Conservation (phyloP, 2,329 filamentous ascomycete species). For the Pseudogymnoascus sp. region DNA sequence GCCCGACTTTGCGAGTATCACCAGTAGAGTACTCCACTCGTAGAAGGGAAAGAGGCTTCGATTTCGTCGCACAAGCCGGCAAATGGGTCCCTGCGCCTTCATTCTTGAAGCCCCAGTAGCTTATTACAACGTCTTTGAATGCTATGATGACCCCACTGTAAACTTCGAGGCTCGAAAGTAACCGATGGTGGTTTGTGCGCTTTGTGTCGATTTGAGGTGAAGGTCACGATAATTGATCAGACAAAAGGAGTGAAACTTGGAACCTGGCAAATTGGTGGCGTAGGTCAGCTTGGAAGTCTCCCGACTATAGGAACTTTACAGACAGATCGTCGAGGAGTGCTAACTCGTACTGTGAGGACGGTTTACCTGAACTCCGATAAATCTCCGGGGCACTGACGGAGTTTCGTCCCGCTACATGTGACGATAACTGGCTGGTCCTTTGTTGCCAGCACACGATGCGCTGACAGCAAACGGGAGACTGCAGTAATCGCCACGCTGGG, state of each 20-base stretch:
- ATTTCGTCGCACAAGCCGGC: constrained; percentile 5
- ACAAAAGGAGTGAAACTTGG: background rate
- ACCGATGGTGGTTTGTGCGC: background rate
- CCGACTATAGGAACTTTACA: background rate
- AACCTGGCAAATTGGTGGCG: background rate
- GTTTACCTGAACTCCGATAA: background rate
- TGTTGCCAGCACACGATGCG: background rate
- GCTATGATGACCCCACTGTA: background rate
- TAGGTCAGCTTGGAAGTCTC: background rate
- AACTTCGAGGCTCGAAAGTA: background rate
- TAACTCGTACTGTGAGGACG: background rate
- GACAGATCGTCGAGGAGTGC: background rate
- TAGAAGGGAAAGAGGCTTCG: constrained; percentile 1
- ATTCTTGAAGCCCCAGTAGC: constrained; percentile 5
- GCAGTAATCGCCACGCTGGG: background rate
- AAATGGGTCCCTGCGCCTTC: constrained; percentile 7
- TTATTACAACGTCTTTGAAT: constrained; percentile 7
- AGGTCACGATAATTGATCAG: background rate
- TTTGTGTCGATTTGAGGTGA: background rate
- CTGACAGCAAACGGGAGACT: background rate
- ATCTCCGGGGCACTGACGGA: background rate
- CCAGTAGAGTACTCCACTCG: constrained; percentile 5
- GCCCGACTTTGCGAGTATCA: background rate
- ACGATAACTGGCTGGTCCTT: background rate
- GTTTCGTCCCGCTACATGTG: background rate